Evolutionary conservation across 805 yeast genomes (phyloP).

Genomic region (Kuraishia capsulata): DNA sequence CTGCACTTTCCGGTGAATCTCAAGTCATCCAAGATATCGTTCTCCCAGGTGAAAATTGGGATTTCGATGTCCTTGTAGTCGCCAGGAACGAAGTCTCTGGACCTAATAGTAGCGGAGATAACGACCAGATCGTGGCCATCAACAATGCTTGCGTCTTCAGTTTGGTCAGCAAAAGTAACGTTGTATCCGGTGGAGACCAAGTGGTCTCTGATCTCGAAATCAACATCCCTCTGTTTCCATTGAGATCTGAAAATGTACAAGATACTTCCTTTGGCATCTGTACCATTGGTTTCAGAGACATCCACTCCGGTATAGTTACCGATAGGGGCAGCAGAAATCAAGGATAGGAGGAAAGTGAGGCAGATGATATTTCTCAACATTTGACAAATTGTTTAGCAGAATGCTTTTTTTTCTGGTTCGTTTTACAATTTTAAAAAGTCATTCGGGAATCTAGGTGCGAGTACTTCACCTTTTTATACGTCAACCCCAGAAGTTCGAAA

Average conservation of each 20-base stretch:
- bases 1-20: neutral
- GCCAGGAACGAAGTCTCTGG: neutral
- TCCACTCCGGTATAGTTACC: neutral
- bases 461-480: too few species aligned
- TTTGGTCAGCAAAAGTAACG: neutral
- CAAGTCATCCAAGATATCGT: neutral
- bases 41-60: neutral
- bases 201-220: neutral
- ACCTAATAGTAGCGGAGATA: neutral
- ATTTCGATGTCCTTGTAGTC: neutral
- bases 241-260: neutral
- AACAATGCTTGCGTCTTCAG: neutral
- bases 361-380: neutral
- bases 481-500: too few species aligned
- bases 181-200: neutral
- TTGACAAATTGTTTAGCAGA: too few species aligned
- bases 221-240: neutral
- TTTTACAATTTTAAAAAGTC: too few species aligned
- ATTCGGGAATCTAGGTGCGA: too few species aligned
- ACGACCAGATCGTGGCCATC: neutral
- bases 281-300: neutral
- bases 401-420: too few species aligned
- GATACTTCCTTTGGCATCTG: neutral
- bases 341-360: neutral
- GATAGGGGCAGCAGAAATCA: neutral